A percentile compares a stretch with the other conserved stretches of the same genome.
phyloP scores from a whole-genome alignment of 345 rosid species.

The Corchorus capsularis region DNA sequence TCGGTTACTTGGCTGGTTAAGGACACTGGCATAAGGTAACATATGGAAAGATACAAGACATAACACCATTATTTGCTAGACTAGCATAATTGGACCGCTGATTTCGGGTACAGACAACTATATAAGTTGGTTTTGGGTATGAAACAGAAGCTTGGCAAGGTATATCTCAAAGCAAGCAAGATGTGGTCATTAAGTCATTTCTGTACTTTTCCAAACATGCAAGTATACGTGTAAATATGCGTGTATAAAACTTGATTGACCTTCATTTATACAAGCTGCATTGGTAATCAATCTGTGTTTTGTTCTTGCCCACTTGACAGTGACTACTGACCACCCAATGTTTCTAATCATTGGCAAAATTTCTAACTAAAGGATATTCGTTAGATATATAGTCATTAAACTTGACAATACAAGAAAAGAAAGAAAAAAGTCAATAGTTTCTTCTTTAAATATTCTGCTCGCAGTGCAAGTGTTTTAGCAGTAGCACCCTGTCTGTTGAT shows the following conservation, averaged over 20 bases:
- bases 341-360: background rate
- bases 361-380: background rate
- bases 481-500: background rate
- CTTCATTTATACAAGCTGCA: background rate
- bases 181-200: background rate
- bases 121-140: background rate
- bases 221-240: background rate
- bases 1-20: conserved; percentile 69
- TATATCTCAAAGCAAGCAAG: background rate
- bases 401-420: background rate
- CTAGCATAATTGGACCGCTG: background rate
- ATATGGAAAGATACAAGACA: conserved; percentile 3
- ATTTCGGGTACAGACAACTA: background rate
- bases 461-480: background rate
- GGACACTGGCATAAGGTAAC: conserved; percentile 63
- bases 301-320: background rate
- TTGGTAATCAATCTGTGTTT: background rate
- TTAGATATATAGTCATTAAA: background rate
- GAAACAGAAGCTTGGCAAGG: background rate
- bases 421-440: background rate
- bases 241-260: background rate
- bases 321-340: background rate
- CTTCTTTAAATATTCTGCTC: background rate
- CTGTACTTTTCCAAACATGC: background rate
- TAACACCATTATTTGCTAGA: background rate